Evolutionary conservation across 2,329 filamentous ascomycete species (phyloP).

Genomic region (Seiridium unicorne): DNA sequence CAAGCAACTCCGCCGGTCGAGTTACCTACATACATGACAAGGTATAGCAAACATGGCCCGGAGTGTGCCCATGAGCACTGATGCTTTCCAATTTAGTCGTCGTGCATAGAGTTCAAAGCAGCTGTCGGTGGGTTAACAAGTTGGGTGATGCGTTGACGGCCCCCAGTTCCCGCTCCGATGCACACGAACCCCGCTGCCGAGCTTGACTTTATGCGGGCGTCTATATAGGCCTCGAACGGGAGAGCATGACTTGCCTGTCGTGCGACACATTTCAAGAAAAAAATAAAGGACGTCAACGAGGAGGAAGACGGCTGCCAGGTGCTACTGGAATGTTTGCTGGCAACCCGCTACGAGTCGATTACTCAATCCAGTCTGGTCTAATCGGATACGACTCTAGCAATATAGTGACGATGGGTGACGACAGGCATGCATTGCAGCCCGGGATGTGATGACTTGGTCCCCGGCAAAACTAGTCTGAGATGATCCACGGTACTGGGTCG

Average conservation of each 20-base stretch:
- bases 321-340: neutral
- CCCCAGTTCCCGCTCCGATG: neutral
- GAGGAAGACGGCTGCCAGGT: neutral
- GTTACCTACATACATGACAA: neutral
- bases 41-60: neutral
- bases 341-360: neutral
- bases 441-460: neutral
- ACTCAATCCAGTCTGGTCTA: neutral
- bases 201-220: too few relatives aligned
- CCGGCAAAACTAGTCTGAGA: constrained; percentile 1
- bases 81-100: neutral
- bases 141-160: neutral
- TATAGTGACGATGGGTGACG: neutral
- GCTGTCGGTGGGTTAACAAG: neutral
- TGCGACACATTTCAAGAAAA: too few relatives aligned
- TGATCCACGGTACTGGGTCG: constrained; percentile 4
- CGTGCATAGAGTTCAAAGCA: neutral
- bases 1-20: neutral
- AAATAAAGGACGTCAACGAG: too few relatives aligned
- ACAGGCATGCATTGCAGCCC: neutral
- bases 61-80: neutral
- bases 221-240: too few relatives aligned
- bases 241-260: too few relatives aligned
- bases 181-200: too few relatives aligned
- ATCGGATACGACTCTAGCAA: neutral